Evolutionary conservation across 2,329 filamentous ascomycete genomes (phyloP), one percentile per base, ranked within the genome.

Genomic region (Laburnicola sp.): DNA sequence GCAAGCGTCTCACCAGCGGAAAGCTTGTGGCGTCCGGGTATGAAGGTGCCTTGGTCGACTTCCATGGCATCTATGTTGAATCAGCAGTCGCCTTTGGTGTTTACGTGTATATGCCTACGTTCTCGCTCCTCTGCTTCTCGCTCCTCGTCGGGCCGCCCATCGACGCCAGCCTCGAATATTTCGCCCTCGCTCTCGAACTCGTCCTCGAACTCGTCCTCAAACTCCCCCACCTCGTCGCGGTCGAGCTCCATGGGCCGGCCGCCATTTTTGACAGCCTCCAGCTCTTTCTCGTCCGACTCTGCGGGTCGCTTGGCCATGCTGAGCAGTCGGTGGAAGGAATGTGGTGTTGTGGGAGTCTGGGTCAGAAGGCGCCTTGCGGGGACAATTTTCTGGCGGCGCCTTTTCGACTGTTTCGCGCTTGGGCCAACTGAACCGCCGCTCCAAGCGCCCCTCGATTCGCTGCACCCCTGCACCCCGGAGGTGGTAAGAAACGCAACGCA

Each of bases 161-260:
- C 93, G 9, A 97, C 91, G 55, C 93, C 93, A 3, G 94, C 93
- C 76, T 97, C 93, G 53, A 97, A 77, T 45, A 97, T 89, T 74
- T 97, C 92, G 72, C 97, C 92, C 65, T 88, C 86, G 63, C 86
- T 96, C 79, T 97, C 92, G 62, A 88, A 93, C 69, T 93, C 89
- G 66, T 93, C 89, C 74, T 93, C 90, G 62, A 93, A 97, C 69
- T 97, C 93, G 76, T 97, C 94, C 69, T 96, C 94, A 58, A 95
- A 97, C 62, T 97, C 88, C 57, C 81, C 80, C 54, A 75, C 78
- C 49, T 84, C 81, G 57, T 80, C 75, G 21, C 60, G 59, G 54
- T 58, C 79, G 73, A 70, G 75, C 45, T 73, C 75, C 57, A 82
- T 74, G 53, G 83, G 84, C 28, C 84, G 77, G 54, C 83, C 81